These are phyloP conservation scores for Podospora appendiculata DNA, from an alignment of 495 filamentous ascomycete genomes.

Conservation along the genomic window DNA sequence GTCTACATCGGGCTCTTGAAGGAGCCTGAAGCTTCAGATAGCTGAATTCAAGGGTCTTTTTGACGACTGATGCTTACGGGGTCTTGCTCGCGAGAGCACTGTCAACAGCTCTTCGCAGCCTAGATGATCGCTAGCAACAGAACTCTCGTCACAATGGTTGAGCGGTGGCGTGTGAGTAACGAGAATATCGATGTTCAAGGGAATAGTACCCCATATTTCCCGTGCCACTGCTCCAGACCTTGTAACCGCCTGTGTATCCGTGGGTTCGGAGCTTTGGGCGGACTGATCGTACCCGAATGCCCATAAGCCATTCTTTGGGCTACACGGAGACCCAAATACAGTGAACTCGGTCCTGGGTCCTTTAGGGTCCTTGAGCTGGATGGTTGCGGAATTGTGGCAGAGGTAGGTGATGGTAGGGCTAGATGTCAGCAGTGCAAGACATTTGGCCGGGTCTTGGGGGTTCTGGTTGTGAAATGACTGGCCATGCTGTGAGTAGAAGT, in stretches of 20 bases:
- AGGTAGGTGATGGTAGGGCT: constrained; percentile 57
- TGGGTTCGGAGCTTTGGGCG: constrained; percentile 6
- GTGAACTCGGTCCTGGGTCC: constrained; percentile 62
- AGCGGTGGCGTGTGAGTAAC: constrained; percentile 78
- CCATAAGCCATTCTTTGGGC: constrained; percentile 57
- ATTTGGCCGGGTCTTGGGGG: constrained; percentile 49
- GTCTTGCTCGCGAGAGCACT: constrained; percentile 69
- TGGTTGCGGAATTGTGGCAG: constrained; percentile 50
- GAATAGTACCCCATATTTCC: constrained; percentile 52
- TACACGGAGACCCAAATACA: constrained; percentile 70
- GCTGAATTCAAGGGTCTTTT: no score
- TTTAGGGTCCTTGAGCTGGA: constrained; percentile 47
- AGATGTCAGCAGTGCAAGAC: constrained; percentile 45
- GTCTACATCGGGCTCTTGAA: no score
- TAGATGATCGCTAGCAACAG: constrained; percentile 15
- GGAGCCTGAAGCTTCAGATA: no score
- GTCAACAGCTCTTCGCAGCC: constrained; percentile 68
- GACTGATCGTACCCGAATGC: constrained; percentile 59
- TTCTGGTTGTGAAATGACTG: constrained; percentile 50
- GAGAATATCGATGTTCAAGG: constrained; percentile 66
- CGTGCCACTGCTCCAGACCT: constrained; percentile 24
- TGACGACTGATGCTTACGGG: constrained; percentile 19
- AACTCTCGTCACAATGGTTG: constrained; percentile 64
- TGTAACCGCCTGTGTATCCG: background rate
- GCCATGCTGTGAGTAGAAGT: constrained; percentile 53